Base-by-base conservation (phyloP, 1,139 yeast species). In the Taphrina pruni region DNA sequence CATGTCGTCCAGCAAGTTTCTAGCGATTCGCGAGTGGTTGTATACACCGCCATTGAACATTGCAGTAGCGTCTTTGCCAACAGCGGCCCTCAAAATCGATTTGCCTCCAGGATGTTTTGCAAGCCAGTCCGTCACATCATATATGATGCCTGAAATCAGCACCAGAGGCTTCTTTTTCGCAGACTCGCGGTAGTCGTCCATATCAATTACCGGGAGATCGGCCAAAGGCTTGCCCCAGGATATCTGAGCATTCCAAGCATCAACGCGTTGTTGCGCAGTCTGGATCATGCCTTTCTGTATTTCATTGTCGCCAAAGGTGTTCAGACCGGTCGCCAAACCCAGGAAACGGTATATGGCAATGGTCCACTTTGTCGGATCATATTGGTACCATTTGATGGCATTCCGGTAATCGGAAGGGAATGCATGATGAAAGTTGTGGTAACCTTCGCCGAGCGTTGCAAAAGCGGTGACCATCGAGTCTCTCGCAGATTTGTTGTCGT, bases 381-480 rank as follows among this genome's bases (percentile, higher is more conserved):
- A 94, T 85, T 95, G 99, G 84, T 90, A 94, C 99, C 99, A 95
- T 81, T 87, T 90, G 78, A 94, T 86, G 65, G 99, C 99, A 78
- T 94, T 94, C 84, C 99, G 88, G 86, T 94, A 94, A 82, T 94
- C 99, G 58, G 96, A 87, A 75, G 99, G 99, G 86, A 93, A 94
- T 83, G 95, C 98, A 82, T 94, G 99, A 81, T 94, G 99, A 88
- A 94, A 94, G 83, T 94, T 94, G 82, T 94, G 99, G 86, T 94
- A 93, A 71, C 99, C 99, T 83, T 94, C 99, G 78, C 99, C 99
- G 76, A 94, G 90, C 12, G 99, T 94, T 71, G 91, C 97, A 72
- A 94, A 81, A 6, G 99, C 99, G 72, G 99, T 94, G 74, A 94
- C 79, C 75, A 88, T 87, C 81, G 94, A 97, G 81, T 94, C 98